A percentile compares a stretch with the other conserved stretches of the same genome.
Conservation (phyloP, 345 rosid species). For the Viola odorata region DNA sequence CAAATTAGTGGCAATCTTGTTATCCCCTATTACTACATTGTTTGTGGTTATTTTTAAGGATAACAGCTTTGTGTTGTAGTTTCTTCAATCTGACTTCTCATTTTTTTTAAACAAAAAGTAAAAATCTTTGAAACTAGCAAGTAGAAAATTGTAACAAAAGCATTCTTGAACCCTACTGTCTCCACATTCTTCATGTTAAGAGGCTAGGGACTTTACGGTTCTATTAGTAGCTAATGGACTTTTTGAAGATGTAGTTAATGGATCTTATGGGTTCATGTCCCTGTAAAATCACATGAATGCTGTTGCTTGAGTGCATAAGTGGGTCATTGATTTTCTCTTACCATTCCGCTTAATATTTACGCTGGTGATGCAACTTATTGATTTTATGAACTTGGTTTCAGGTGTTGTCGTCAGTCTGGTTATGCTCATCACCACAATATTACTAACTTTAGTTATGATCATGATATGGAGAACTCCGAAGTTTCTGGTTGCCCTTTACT, state of each 20-base stretch:
- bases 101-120: no score
- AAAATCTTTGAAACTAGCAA: no score
- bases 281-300: no score
- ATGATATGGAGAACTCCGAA: conserved; percentile 73
- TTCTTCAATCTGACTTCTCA: no score
- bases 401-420: conserved; percentile 83
- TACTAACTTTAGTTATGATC: conserved; percentile 74
- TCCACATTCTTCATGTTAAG: no score
- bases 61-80: background rate
- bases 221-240: no score
- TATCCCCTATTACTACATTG: background rate
- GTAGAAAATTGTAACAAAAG: no score
- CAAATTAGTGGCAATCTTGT: background rate
- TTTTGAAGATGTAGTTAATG: no score
- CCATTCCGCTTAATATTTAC: background rate
- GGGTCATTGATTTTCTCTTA: background rate
- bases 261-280: no score
- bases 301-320: background rate
- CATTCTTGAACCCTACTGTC: no score
- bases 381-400: conserved; percentile 21
- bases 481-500: conserved; percentile 55
- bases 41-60: background rate
- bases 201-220: no score
- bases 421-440: conserved; percentile 78
- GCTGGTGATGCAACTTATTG: background rate